These are phyloP conservation scores for Sanguinoderma infundibulare DNA, from an alignment of 1,284 basidiomycete species.

Conservation along the genomic window DNA sequence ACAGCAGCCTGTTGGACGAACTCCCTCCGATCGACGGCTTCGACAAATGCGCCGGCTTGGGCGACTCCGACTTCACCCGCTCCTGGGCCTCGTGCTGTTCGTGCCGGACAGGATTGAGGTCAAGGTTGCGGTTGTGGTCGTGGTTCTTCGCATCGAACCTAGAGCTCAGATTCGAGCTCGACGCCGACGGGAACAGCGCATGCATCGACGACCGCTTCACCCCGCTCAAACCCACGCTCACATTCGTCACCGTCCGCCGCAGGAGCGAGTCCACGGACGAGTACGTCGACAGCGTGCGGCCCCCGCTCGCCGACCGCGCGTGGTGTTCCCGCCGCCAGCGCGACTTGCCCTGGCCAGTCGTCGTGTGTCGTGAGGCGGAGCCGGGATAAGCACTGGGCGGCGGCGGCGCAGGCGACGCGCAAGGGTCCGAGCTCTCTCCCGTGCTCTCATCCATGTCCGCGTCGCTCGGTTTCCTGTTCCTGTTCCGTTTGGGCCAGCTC, in stretches of 20 bases:
- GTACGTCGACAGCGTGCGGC: slow-evolving; percentile 31
- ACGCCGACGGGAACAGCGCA: slow-evolving; percentile 16
- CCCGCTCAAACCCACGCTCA: slow-evolving; percentile 10
- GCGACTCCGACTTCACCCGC: slow-evolving; percentile 14
- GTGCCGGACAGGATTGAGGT: slow-evolving; percentile 7
- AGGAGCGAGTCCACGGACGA: slow-evolving; percentile 36
- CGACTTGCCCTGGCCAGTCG: slow-evolving; percentile 1
- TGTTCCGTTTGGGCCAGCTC: neutral
- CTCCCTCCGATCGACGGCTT: slow-evolving; percentile 16
- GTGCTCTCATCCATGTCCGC: slow-evolving; percentile 7
- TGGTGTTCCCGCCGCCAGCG: neutral
- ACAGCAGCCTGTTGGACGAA: slow-evolving; percentile 19
- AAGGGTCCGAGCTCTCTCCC: neutral
- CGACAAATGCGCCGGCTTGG: slow-evolving; percentile 9
- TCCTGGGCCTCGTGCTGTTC: too few relatives aligned
- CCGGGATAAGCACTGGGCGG: neutral
- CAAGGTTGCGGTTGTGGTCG: too few relatives aligned
- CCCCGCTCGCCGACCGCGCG: neutral
- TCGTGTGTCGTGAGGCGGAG: too few relatives aligned
- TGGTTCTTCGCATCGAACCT: too few relatives aligned
- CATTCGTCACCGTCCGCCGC: slow-evolving; percentile 25
- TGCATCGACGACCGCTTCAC: slow-evolving; percentile 20
- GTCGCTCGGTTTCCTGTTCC: slow-evolving; percentile 14
- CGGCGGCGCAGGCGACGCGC: neutral
- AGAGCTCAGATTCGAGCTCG: slow-evolving; percentile 14